These are phyloP conservation scores for Starmerella asiatica DNA, from an alignment of 805 yeast genomes.

Conservation along the genomic window DNA sequence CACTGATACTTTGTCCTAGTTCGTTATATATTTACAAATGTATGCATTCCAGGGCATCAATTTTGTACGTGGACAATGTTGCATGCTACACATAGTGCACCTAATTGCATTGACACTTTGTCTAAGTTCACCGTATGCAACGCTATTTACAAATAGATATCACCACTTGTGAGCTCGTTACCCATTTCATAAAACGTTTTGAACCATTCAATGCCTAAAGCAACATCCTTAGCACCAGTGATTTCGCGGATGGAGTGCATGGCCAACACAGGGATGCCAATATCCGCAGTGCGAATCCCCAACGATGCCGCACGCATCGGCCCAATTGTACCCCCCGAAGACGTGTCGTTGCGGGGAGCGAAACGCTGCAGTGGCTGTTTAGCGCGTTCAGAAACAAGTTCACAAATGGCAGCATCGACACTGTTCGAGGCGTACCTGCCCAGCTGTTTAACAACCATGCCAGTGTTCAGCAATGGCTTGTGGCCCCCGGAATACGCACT, in stretches of 20 bases:
- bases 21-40: too few species aligned
- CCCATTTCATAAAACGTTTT: constrained; percentile 35
- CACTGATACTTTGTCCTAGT: too few species aligned
- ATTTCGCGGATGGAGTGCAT: constrained; percentile 94
- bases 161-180: constrained; percentile 5
- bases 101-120: too few species aligned
- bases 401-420: constrained; percentile 72
- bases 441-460: constrained; percentile 91
- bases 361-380: constrained; percentile 74
- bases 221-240: constrained; percentile 67
- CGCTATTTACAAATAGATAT: too few species aligned
- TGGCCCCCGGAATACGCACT: constrained; percentile 63
- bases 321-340: constrained; percentile 95
- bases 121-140: too few species aligned
- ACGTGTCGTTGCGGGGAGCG: constrained; percentile 82
- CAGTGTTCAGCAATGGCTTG: constrained; percentile 68
- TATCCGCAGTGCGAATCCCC: constrained; percentile 75
- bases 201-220: constrained; percentile 47
- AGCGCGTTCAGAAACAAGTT: constrained; percentile 52
- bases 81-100: too few species aligned
- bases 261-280: constrained; percentile 82
- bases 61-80: too few species aligned
- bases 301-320: constrained; percentile 80
- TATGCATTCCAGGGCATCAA: too few species aligned
- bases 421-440: constrained; percentile 92